Evolutionary conservation across 352 stramenopile species (phyloP).

Genomic region (Aphanomyces stellatus): DNA sequence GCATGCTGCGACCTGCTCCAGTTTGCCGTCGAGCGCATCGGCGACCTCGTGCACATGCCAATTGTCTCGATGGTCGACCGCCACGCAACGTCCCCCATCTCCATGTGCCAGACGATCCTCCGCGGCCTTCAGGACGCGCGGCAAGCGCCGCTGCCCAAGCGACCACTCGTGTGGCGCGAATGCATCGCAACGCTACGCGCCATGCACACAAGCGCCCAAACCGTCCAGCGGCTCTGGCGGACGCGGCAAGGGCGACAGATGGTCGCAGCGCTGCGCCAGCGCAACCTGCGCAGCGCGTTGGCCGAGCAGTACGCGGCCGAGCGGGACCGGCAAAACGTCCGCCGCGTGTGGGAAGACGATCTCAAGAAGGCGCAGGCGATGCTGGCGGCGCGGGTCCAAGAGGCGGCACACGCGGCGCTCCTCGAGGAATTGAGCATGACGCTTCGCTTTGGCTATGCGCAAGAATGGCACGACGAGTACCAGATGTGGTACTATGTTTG

Average conservation of each 20-base stretch:
- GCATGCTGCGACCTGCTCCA: slow-evolving; percentile 47
- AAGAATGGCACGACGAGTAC: slow-evolving; percentile 43
- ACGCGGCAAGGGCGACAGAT: slow-evolving; percentile 34
- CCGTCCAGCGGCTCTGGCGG: slow-evolving; percentile 50
- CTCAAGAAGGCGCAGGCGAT: slow-evolving; percentile 44
- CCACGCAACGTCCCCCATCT: neutral
- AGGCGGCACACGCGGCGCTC: slow-evolving; percentile 29
- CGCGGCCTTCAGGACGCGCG: neutral
- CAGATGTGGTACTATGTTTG: slow-evolving; percentile 38
- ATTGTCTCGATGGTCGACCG: slow-evolving; percentile 29
- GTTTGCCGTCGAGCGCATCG: slow-evolving; percentile 48
- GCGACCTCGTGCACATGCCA: slow-evolving; percentile 40
- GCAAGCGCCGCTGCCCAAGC: neutral
- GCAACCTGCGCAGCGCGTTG: slow-evolving; percentile 28
- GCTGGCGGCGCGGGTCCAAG: slow-evolving; percentile 33
- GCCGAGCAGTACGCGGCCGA: slow-evolving; percentile 45
- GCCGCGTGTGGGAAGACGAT: slow-evolving; percentile 52
- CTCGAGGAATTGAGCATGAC: slow-evolving; percentile 30
- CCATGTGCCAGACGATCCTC: neutral
- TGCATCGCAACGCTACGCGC: slow-evolving; percentile 23
- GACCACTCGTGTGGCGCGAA: neutral
- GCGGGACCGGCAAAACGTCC: slow-evolving; percentile 47
- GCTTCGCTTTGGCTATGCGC: slow-evolving; percentile 45
- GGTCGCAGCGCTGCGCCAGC: slow-evolving; percentile 30
- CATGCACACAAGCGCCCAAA: slow-evolving; percentile 33